Percentiles rank a stretch among this genome's conserved stretches.
Evolutionary conservation across 2,329 filamentous ascomycete species (phyloP).

Genomic region (Alternaria novae-zelandiae): DNA sequence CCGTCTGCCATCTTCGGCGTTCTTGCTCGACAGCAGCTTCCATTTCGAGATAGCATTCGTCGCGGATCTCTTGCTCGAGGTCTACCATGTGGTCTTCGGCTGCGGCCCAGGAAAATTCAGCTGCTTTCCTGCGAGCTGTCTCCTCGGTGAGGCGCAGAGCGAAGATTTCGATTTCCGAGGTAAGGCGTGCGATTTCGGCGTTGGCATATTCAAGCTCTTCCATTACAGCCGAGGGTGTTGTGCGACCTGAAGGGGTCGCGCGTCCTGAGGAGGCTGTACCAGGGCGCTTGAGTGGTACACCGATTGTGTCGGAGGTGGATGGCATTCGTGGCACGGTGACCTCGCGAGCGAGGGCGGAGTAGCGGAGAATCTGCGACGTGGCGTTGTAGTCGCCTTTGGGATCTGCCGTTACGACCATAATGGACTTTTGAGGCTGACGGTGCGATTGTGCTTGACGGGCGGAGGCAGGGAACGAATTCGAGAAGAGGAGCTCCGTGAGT

Average conservation of each 20-base stretch:
- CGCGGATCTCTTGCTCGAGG: slow-evolving; percentile 83
- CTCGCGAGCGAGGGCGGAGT: slow-evolving; percentile 90
- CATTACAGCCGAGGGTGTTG: slow-evolving; percentile 52
- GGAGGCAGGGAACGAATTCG: slow-evolving; percentile 56
- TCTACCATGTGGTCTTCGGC: slow-evolving; percentile 70
- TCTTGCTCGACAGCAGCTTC: slow-evolving; percentile 78
- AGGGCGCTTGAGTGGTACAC: slow-evolving; percentile 36
- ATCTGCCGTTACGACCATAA: slow-evolving; percentile 97
- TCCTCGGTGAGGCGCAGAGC: slow-evolving; percentile 74
- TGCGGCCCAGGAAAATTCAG: slow-evolving; percentile 74
- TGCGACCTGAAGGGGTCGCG: slow-evolving; percentile 52
- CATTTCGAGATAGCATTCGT: slow-evolving; percentile 88
- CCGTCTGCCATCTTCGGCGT: slow-evolving; percentile 79
- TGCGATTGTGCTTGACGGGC: slow-evolving; percentile 54
- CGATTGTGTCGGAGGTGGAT: slow-evolving; percentile 76
- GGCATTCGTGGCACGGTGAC: slow-evolving; percentile 90
- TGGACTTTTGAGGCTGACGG: slow-evolving; percentile 74
- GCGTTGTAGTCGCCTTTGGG: slow-evolving; percentile 94
- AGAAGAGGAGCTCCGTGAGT: slow-evolving; percentile 60
- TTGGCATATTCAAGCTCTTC: slow-evolving; percentile 84
- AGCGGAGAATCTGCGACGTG: slow-evolving; percentile 92
- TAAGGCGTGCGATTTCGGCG: slow-evolving; percentile 79
- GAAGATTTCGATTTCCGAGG: slow-evolving; percentile 77
- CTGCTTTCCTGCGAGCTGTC: slow-evolving; percentile 70
- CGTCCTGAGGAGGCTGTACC: slow-evolving; percentile 28